Conservation (phyloP, 75 land plant species). For the Azolla pinnata region DNA sequence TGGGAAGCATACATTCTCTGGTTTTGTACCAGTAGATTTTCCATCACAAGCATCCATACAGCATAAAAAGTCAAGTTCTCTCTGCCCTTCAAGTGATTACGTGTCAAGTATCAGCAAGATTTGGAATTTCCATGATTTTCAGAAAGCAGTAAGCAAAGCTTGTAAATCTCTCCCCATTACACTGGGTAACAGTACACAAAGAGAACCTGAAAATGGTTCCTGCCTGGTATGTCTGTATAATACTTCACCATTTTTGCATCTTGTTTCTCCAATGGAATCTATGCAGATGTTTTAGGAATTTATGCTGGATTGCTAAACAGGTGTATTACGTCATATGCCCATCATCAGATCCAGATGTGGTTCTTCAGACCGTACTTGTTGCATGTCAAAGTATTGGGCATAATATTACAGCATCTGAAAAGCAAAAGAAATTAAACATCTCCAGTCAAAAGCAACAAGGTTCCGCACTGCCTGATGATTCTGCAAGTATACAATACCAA, state of each 20-base stretch:
- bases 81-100: constrained; percentile 61
- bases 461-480: constrained; percentile 44
- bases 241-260: neutral
- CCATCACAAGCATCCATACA: constrained; percentile 43
- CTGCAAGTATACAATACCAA: constrained; percentile 32
- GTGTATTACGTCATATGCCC: constrained; percentile 90
- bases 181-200: constrained; percentile 22
- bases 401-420: constrained; percentile 35
- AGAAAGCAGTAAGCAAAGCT: constrained; percentile 59
- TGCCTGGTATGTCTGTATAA: constrained; percentile 37
- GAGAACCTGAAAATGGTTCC: constrained; percentile 59
- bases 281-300: neutral
- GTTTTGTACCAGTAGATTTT: constrained; percentile 70
- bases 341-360: constrained; percentile 58
- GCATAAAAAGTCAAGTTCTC: constrained; percentile 25
- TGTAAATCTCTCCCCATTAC: constrained; percentile 59
- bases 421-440: constrained; percentile 32
- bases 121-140: constrained; percentile 62
- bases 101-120: constrained; percentile 52
- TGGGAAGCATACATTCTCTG: constrained; percentile 50
- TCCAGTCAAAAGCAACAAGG: constrained; percentile 42
- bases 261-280: neutral
- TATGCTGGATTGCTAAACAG: constrained; percentile 20
- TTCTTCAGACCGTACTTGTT: constrained; percentile 70
- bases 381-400: constrained; percentile 67